Conservation (phyloP, 768 basidiomycete genomes). For the Astraeus odoratus region DNA sequence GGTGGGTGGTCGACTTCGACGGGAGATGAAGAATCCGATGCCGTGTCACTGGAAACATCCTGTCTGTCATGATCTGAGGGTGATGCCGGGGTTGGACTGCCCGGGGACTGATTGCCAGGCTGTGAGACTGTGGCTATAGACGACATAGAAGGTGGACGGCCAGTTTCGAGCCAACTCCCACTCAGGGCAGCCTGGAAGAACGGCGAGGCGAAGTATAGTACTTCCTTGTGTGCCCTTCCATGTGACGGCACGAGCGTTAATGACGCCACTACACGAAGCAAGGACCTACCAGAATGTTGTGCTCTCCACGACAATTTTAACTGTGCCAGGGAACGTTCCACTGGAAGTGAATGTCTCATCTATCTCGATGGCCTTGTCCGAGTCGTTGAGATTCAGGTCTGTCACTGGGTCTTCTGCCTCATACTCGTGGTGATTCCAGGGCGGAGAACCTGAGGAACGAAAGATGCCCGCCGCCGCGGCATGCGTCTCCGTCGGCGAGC, state of each 20-base stretch:
- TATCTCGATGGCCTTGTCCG: conserved; percentile 69
- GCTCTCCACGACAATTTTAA: conserved; percentile 84
- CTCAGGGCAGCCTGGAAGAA: conserved; percentile 91
- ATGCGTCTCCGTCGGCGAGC: conserved; percentile 82
- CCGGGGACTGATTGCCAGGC: conserved; percentile 42
- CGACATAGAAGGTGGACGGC: conserved; percentile 69
- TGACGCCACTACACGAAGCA: conserved; percentile 1
- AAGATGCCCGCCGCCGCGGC: conserved; percentile 83
- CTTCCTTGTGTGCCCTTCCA: conserved; percentile 82
- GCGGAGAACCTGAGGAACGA: conserved; percentile 71
- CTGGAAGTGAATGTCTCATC: conserved; percentile 71
- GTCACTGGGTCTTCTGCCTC: conserved; percentile 65
- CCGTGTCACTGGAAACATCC: conserved; percentile 26
- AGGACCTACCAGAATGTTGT: conserved; percentile 82
- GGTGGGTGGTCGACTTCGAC: conserved; percentile 32
- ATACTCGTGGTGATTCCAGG: conserved; percentile 73
- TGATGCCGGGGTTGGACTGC: conserved; percentile 47
- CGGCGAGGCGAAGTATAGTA: conserved; percentile 87
- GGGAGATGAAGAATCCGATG: conserved; percentile 37
- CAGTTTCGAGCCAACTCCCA: conserved; percentile 90
- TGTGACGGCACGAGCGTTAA: conserved; percentile 4
- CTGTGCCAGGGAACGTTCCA: conserved; percentile 69
- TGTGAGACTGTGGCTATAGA: conserved; percentile 83
- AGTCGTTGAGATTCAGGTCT: conserved; percentile 59
- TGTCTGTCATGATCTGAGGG: conserved; percentile 53